Conservation (phyloP, 1,284 basidiomycete species). For the Ganoderma meredithae region DNA sequence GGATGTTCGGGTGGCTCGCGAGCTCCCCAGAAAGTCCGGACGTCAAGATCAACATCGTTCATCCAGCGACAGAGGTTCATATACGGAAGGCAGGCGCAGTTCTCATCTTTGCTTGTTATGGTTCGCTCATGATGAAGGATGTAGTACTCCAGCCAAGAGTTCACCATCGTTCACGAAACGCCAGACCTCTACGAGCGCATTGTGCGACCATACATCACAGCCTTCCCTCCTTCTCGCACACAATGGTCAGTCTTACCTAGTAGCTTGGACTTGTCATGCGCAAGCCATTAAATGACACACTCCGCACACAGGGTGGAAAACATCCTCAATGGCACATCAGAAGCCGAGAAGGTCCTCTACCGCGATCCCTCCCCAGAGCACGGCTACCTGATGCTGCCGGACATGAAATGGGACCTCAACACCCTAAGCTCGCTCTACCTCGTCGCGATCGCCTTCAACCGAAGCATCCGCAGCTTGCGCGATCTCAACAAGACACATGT, state of each 20-base stretch:
- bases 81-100: conserved; percentile 68
- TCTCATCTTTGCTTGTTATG: neutral
- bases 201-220: conserved; percentile 81
- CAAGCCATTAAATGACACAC: neutral
- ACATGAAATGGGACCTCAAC: conserved; percentile 94
- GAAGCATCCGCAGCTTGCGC: conserved; percentile 69
- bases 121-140: neutral
- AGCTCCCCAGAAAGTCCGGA: conserved; percentile 47
- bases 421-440: conserved; percentile 79
- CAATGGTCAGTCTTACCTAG: conserved; percentile 68
- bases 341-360: conserved; percentile 80
- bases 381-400: conserved; percentile 87
- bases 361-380: conserved; percentile 57
- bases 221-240: conserved; percentile 77
- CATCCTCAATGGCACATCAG: conserved; percentile 83
- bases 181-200: conserved; percentile 74
- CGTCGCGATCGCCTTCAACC: conserved; percentile 69
- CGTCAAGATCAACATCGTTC: conserved; percentile 76
- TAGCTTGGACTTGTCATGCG: neutral
- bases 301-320: conserved; percentile 77
- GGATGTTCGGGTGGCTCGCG: conserved; percentile 53
- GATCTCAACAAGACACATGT: conserved; percentile 76
- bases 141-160: conserved; percentile 83
- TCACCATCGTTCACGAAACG: conserved; percentile 82
- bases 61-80: conserved; percentile 84